Evolutionary conservation across 805 yeast genomes (phyloP).

Genomic region (Lachancea sp.): DNA sequence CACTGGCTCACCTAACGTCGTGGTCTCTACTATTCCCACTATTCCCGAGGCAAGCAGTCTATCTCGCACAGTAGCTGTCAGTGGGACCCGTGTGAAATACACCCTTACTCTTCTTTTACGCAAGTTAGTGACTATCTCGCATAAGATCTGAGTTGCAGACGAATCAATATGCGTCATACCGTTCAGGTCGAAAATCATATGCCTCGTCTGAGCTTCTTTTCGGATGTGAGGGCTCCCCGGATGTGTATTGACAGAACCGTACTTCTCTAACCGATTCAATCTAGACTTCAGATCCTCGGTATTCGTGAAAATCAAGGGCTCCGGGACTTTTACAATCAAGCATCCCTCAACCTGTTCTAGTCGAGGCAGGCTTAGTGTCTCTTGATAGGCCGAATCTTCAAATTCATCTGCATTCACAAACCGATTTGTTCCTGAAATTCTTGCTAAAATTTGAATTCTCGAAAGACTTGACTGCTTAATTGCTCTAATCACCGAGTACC

Average conservation of each 20-base stretch:
- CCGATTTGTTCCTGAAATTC: conserved; percentile 52
- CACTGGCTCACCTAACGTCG: neutral
- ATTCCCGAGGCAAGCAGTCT: conserved; percentile 54
- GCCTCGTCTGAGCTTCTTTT: conserved; percentile 42
- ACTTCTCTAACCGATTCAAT: conserved; percentile 62
- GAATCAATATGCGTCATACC: conserved; percentile 82
- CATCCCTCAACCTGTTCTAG: conserved; percentile 59
- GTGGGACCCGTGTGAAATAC: conserved; percentile 55
- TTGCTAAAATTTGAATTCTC: conserved; percentile 74
- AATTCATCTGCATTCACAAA: conserved; percentile 70
- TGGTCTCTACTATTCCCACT: conserved; percentile 31
- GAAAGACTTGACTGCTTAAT: conserved; percentile 75
- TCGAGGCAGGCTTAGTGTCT: conserved; percentile 10
- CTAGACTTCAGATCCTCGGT: conserved; percentile 67
- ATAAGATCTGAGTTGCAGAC: conserved; percentile 66
- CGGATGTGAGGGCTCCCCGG: conserved; percentile 61
- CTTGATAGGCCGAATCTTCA: conserved; percentile 31
- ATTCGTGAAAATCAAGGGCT: conserved; percentile 84
- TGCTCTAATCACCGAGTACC: conserved; percentile 72
- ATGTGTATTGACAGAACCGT: conserved; percentile 68
- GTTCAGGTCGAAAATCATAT: conserved; percentile 66
- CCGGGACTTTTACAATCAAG: conserved; percentile 74
- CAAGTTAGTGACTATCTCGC: conserved; percentile 54
- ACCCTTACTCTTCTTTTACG: conserved; percentile 49
- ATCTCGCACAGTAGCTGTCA: conserved; percentile 40